Percentiles rank a stretch among this genome's conserved stretches.
These are phyloP conservation scores for Sindora glabra DNA, from an alignment of 306 rosid species.

Conservation along the genomic window DNA sequence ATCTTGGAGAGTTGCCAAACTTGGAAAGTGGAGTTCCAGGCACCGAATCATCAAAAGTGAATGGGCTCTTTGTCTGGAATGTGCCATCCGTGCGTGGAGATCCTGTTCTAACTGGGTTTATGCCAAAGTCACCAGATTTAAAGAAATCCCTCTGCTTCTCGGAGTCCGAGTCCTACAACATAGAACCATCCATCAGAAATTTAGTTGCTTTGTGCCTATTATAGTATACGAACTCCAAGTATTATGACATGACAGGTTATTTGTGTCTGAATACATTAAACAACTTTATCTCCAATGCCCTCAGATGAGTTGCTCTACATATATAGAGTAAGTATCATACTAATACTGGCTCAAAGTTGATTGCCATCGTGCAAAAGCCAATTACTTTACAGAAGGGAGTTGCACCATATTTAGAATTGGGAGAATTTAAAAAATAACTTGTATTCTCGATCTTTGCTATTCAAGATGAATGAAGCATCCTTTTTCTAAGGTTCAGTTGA, in stretches of 20 bases:
- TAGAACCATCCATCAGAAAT: conserved; percentile 17
- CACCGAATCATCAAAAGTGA: conserved; percentile 85
- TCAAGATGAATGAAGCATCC: not conserved
- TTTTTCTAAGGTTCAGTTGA: not conserved
- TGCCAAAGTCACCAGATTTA: conserved; percentile 58
- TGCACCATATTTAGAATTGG: not conserved
- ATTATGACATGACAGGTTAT: not conserved
- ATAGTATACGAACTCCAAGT: not conserved
- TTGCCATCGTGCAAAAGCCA: not conserved
- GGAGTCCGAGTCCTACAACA: conserved; percentile 51
- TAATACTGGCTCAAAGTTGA: not conserved
- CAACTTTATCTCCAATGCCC: conserved; percentile 15
- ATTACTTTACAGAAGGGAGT: not conserved
- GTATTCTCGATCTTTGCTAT: not conserved
- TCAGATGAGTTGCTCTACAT: not conserved
- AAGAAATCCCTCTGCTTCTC: conserved; percentile 61
- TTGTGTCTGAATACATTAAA: conserved; percentile 4
- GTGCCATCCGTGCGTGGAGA: conserved; percentile 43
- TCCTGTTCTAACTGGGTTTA: conserved; percentile 65
- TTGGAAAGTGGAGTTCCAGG: conserved; percentile 86
- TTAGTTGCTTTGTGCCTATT: not conserved
- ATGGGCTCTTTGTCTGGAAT: conserved; percentile 62
- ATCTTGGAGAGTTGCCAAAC: conserved; percentile 79
- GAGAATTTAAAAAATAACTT: not conserved
- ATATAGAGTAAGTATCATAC: not conserved